Percentiles rank a stretch among this genome's conserved stretches.
These are phyloP conservation scores for Wickerhamiella kurtzmanii DNA, from an alignment of 805 yeast genomes.

Conservation along the genomic window DNA sequence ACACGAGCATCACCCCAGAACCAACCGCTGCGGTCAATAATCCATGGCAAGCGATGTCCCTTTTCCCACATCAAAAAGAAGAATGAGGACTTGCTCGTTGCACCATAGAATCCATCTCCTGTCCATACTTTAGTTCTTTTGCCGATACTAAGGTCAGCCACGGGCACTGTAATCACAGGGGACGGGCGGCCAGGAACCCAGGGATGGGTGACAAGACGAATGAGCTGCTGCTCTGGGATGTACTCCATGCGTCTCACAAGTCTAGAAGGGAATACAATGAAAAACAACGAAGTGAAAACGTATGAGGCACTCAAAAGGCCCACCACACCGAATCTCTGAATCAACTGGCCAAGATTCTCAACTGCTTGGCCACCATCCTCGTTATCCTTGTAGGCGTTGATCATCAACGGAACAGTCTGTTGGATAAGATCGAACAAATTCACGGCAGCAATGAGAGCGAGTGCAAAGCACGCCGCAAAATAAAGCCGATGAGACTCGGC, in stretches of 20 bases:
- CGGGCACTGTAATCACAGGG: constrained; percentile 56
- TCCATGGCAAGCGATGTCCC: constrained; percentile 47
- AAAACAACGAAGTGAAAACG: constrained; percentile 31
- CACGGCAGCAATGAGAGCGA: constrained; percentile 58
- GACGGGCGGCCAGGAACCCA: constrained; percentile 62
- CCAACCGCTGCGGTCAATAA: constrained; percentile 74
- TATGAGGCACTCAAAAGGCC: constrained; percentile 27
- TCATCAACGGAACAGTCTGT: constrained; percentile 39
- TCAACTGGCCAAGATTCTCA: constrained; percentile 28
- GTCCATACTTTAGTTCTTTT: constrained; percentile 62
- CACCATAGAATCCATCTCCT: constrained; percentile 79
- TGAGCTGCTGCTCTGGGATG: constrained; percentile 42
- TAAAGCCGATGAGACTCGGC: constrained; percentile 72
- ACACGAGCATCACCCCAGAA: constrained; percentile 90
- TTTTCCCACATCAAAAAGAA: constrained; percentile 58
- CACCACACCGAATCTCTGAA: constrained; percentile 28
- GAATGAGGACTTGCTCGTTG: constrained; percentile 59
- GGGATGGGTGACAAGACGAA: constrained; percentile 64
- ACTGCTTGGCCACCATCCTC: constrained; percentile 31
- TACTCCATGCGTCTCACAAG: constrained; percentile 66
- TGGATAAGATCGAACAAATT: constrained; percentile 43
- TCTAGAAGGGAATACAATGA: constrained; percentile 50
- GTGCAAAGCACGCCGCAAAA: constrained; percentile 53
- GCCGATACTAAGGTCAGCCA: constrained; percentile 41
- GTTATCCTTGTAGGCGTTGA: constrained; percentile 40